Evolutionary conservation across 140 eudicot genomes (phyloP).

Genomic region (Flaveria floridana): DNA sequence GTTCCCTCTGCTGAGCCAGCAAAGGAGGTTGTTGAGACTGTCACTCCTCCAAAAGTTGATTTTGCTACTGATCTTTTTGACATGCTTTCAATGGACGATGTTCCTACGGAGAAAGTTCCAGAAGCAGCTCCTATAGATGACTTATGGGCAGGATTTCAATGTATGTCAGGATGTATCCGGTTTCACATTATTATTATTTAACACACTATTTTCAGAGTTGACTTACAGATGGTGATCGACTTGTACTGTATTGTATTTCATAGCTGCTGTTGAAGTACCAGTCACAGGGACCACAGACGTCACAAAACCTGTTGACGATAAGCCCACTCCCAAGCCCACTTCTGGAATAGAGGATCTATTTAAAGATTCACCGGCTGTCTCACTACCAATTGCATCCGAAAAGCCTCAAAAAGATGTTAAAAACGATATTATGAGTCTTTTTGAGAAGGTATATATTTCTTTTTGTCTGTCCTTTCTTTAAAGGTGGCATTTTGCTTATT

Average conservation of each 20-base stretch:
- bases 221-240: constrained; percentile 6
- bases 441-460: constrained; percentile 68
- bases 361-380: constrained; percentile 53
- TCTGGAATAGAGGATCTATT: constrained; percentile 81
- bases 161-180: constrained; percentile 41
- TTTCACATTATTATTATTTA: constrained; percentile 8
- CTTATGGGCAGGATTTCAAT: constrained; percentile 88
- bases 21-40: constrained; percentile 50
- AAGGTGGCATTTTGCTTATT: constrained; percentile 3
- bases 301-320: constrained; percentile 48
- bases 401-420: constrained; percentile 88
- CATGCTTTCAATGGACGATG: constrained; percentile 85
- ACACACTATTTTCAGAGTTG: constrained; percentile 11
- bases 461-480: not conserved
- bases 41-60: constrained; percentile 66
- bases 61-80: constrained; percentile 84
- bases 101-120: constrained; percentile 53
- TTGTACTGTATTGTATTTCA: not conserved
- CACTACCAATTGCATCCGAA: constrained; percentile 37
- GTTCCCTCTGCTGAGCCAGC: constrained; percentile 42
- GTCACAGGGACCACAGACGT: constrained; percentile 34
- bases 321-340: constrained; percentile 38
- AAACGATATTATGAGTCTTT: constrained; percentile 93
- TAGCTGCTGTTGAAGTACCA: constrained; percentile 70
- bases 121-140: constrained; percentile 60